A percentile compares a stretch with the other conserved stretches of the same genome.
Conservation (phyloP, 441 rosid species). For the Kokia cookei region DNA sequence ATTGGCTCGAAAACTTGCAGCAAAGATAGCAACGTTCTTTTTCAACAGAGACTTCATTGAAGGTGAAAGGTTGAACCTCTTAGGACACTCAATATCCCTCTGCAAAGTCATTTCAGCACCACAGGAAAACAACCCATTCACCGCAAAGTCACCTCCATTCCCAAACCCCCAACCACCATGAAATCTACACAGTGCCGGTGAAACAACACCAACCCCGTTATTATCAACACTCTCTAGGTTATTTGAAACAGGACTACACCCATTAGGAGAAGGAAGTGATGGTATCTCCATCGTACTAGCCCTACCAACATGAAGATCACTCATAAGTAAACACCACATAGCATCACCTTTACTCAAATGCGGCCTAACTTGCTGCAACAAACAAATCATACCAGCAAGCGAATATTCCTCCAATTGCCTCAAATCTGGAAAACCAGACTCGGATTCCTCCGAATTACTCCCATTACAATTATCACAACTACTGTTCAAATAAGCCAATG, state of each 20-base stretch:
- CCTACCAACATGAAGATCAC: slow-evolving; percentile 83
- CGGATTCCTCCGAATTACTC: slow-evolving; percentile 38
- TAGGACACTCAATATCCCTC: slow-evolving; percentile 77
- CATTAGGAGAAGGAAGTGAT: slow-evolving; percentile 22
- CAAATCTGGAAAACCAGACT: slow-evolving; percentile 58
- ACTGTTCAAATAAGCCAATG: slow-evolving; percentile 66
- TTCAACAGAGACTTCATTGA: slow-evolving; percentile 76
- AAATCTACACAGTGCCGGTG: slow-evolving; percentile 65
- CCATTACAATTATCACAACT: slow-evolving; percentile 28
- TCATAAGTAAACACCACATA: slow-evolving; percentile 93
- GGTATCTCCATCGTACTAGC: slow-evolving; percentile 75
- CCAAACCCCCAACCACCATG: slow-evolving; percentile 92
- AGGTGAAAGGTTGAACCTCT: slow-evolving; percentile 81
- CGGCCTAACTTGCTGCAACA: slow-evolving; percentile 82
- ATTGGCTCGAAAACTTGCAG: slow-evolving; percentile 82
- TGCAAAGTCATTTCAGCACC: slow-evolving; percentile 42
- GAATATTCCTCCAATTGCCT: slow-evolving; percentile 78
- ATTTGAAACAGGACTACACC: slow-evolving; percentile 18
- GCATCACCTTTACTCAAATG: slow-evolving; percentile 89
- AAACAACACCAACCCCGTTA: slow-evolving; percentile 42
- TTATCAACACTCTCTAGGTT: slow-evolving; percentile 30
- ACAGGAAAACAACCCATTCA: slow-evolving; percentile 42
- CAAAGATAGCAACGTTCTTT: slow-evolving; percentile 82
- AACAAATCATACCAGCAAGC: slow-evolving; percentile 74
- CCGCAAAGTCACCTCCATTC: slow-evolving; percentile 47